Evolutionary conservation across 352 stramenopile genomes (phyloP).

Genomic region (Phytophthora ramorum): DNA sequence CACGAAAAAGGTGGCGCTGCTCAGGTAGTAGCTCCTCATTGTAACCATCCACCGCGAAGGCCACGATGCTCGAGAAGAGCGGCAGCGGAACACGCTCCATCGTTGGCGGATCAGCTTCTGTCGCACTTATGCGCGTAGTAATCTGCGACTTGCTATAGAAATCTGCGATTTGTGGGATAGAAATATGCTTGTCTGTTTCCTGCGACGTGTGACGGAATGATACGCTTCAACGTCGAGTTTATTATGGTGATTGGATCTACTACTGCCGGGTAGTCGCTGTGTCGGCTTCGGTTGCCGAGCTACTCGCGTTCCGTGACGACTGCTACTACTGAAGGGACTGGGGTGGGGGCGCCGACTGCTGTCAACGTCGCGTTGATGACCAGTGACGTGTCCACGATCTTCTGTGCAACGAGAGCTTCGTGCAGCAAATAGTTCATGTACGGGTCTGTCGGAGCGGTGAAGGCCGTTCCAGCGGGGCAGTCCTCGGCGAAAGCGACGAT

Average conservation of each 20-base stretch:
- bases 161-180: background rate
- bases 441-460: constrained; percentile 43
- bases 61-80: constrained; percentile 34
- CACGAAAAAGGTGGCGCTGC: background rate
- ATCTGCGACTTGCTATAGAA: background rate
- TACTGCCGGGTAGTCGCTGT: background rate
- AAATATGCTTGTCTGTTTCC: background rate
- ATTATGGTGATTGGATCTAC: background rate
- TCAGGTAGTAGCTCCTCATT: constrained; percentile 9
- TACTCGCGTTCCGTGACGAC: constrained; percentile 10
- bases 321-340: constrained; percentile 22
- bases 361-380: constrained; percentile 52
- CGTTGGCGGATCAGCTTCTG: background rate
- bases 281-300: background rate
- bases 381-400: constrained; percentile 46
- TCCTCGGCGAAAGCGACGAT: constrained; percentile 37
- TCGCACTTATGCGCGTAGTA: background rate
- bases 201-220: background rate
- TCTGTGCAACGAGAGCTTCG: constrained; percentile 32
- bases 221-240: background rate
- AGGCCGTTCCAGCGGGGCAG: constrained; percentile 42
- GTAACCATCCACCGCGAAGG: constrained; percentile 27
- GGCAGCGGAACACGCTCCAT: constrained; percentile 23
- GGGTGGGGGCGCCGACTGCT: constrained; percentile 30
- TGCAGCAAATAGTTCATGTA: constrained; percentile 67